A percentile compares a stretch with the other conserved stretches of the same genome.
Evolutionary conservation across 306 rosid genomes (phyloP).

Genomic region (Lablab purpureus): DNA sequence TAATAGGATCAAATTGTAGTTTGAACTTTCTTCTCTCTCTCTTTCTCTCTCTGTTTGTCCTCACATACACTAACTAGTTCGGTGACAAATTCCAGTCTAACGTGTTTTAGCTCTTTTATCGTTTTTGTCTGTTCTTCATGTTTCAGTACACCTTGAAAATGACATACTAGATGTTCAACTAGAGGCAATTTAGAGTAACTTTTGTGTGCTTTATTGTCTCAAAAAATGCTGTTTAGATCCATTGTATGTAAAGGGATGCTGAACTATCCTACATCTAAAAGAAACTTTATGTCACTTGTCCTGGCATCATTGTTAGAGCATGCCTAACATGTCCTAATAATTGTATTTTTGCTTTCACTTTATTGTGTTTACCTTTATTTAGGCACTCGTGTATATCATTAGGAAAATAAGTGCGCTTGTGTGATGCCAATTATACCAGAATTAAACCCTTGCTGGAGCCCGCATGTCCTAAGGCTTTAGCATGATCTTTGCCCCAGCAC

Average conservation of each 20-base stretch:
- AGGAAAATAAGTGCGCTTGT: conserved; percentile 38
- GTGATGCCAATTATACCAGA: conserved; percentile 41
- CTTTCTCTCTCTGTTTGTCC: background rate
- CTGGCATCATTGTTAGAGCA: conserved; percentile 68
- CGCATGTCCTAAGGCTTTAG: conserved; percentile 44
- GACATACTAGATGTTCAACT: conserved; percentile 34
- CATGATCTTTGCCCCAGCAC: conserved; percentile 42
- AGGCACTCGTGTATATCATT: conserved; percentile 50
- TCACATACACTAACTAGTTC: conserved; percentile 13
- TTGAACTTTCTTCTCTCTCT: conserved; percentile 24
- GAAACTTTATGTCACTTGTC: conserved; percentile 72
- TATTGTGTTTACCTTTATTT: conserved; percentile 56
- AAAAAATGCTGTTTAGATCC: conserved; percentile 43
- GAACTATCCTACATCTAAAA: conserved; percentile 46
- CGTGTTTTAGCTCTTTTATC: conserved; percentile 38
- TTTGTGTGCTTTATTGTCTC: conserved; percentile 38
- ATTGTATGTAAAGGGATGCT: conserved; percentile 52
- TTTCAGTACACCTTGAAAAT: conserved; percentile 38
- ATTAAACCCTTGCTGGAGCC: conserved; percentile 54
- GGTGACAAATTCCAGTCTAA: conserved; percentile 35
- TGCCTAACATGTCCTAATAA: conserved; percentile 63
- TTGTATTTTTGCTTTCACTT: conserved; percentile 61
- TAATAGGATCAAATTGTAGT: conserved; percentile 12
- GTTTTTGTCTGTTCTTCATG: conserved; percentile 33
- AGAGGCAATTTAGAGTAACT: conserved; percentile 43